Base-by-base conservation (phyloP, 2,329 filamentous ascomycete species). In the Aspergillus viridinutans region DNA sequence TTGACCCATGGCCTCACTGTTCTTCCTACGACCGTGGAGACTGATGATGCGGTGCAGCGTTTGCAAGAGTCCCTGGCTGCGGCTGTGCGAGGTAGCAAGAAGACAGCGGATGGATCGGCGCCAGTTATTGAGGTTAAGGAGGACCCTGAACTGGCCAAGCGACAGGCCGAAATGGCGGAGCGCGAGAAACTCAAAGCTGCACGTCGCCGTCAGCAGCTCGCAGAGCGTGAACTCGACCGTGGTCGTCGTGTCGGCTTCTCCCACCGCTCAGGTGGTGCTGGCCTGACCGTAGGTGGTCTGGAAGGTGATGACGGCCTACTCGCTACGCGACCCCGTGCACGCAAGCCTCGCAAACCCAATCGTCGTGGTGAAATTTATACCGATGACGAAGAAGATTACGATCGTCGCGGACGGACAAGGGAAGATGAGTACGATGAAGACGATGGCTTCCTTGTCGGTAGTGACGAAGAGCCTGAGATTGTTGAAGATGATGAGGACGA, bases 401-500 rank as follows among this genome's bases (percentile, higher is more conserved):
- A 73, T 28, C 73, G 76, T 26, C 72, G 77, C 45, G 71, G 74
- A 3, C 72, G 76, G 25, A 78, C 72, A 74, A 87, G 89, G 70
- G 85, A 92, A 72, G 88, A 95, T 74, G 87, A 92, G 66, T 92
- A 92, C 67, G 90, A 93, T 69, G 88, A 89, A 67, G 87, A 90
- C 50, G 90, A 92, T 67, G 89, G 88, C 53, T 93, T 93, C 74
- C 85, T 93, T 53, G 78, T 78, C 25, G 73, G 72, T 17, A 79
- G 76, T 49, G 78, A 81, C 51, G 78, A 80, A 64, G 78, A 81
- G 49, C 68, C 72, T 1, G 78, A 81, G 58, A 66, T 78, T 32
- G 76, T 72, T 17, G 78, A 73, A 8, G 73, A 74, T 25, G 76
- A 76, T 23, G 76, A 74, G 4, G 78, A 78, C 12, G 75, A 76